Percentiles rank a stretch among this genome's conserved stretches.
Conservation (phyloP, 2,329 filamentous ascomycete genomes). For the Colletotrichum ledebouriae region DNA sequence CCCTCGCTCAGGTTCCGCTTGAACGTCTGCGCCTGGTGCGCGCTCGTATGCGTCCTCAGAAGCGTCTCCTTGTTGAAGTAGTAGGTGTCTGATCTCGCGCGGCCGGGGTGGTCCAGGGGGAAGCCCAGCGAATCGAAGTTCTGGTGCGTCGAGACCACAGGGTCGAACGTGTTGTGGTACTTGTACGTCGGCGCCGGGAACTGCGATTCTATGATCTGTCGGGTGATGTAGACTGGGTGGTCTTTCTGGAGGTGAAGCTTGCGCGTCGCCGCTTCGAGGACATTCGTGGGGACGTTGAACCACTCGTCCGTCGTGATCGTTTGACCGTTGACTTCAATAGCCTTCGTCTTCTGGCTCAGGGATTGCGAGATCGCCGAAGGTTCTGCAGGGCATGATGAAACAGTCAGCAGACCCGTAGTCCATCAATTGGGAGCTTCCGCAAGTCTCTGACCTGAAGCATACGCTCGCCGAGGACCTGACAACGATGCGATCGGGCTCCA, state of each 20-base stretch:
- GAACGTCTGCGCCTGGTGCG: slow-evolving; percentile 90
- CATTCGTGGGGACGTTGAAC: slow-evolving; percentile 86
- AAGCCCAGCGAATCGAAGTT: slow-evolving; percentile 99
- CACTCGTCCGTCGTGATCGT: slow-evolving; percentile 79
- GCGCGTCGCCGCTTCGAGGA: slow-evolving; percentile 80
- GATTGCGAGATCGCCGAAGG: not conserved
- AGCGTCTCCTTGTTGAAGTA: slow-evolving; percentile 90
- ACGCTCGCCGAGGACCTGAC: slow-evolving; percentile 34
- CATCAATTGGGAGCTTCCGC: not conserved
- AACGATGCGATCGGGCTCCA: slow-evolving; percentile 23
- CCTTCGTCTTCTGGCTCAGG: slow-evolving; percentile 45
- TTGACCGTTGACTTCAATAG: slow-evolving; percentile 72
- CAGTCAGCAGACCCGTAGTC: slow-evolving; percentile 4
- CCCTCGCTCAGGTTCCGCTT: slow-evolving; percentile 78
- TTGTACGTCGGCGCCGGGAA: slow-evolving; percentile 82
- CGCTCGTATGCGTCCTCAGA: slow-evolving; percentile 92
- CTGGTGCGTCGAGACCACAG: slow-evolving; percentile 85
- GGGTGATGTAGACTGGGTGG: slow-evolving; percentile 91
- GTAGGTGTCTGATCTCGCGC: slow-evolving; percentile 92
- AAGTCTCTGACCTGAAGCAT: slow-evolving; percentile 45
- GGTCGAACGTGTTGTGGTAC: slow-evolving; percentile 83
- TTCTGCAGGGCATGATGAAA: slow-evolving; percentile 15
- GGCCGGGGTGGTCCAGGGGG: slow-evolving; percentile 86
- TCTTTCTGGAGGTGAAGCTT: slow-evolving; percentile 90
- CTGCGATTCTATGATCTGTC: slow-evolving; percentile 90